These are phyloP conservation scores for Pestalotiopsis sp. DNA, from an alignment of 2,329 filamentous ascomycete genomes.

Conservation along the genomic window DNA sequence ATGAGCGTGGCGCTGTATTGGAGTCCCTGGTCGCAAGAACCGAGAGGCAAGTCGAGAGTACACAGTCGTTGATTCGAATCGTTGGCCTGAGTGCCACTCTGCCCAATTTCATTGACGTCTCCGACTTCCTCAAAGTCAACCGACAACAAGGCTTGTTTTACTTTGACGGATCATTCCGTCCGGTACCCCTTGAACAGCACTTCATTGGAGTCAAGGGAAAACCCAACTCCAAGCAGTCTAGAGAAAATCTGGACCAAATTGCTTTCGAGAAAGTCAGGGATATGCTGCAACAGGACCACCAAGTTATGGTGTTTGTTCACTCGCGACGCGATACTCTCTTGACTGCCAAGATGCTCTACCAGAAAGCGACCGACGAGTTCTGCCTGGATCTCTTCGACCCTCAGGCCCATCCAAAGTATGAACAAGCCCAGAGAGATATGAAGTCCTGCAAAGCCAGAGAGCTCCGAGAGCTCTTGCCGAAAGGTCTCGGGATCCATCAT, in stretches of 20 bases:
- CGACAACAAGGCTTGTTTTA: slow-evolving; percentile 92
- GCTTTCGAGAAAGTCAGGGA: slow-evolving; percentile 93
- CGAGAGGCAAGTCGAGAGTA: slow-evolving; percentile 95
- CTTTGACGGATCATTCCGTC: slow-evolving; percentile 93
- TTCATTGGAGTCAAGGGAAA: slow-evolving; percentile 97
- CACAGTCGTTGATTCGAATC: slow-evolving; percentile 94
- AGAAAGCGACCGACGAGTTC: slow-evolving; percentile 82
- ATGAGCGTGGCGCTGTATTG: slow-evolving; percentile 92
- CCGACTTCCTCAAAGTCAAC: slow-evolving; percentile 96
- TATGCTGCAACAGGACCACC: slow-evolving; percentile 90
- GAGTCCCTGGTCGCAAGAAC: slow-evolving; percentile 96
- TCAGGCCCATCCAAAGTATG: slow-evolving; percentile 75
- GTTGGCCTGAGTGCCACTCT: slow-evolving; percentile 93
- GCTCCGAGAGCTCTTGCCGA: slow-evolving; percentile 83
- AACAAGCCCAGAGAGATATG: slow-evolving; percentile 79
- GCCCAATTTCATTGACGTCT: slow-evolving; percentile 95
- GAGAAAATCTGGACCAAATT: slow-evolving; percentile 85
- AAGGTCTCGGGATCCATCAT: slow-evolving; percentile 94
- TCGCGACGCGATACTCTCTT: slow-evolving; percentile 91
- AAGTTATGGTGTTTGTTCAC: slow-evolving; percentile 99
- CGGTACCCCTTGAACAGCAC: slow-evolving; percentile 94
- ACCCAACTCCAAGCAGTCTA: slow-evolving; percentile 74
- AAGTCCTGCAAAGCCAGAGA: slow-evolving; percentile 85
- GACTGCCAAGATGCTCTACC: slow-evolving; percentile 81
- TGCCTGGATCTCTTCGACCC: slow-evolving; percentile 85